phyloP scores from a whole-genome alignment of 2,329 filamentous ascomycete genomes.

The Diaporthe sp. region DNA sequence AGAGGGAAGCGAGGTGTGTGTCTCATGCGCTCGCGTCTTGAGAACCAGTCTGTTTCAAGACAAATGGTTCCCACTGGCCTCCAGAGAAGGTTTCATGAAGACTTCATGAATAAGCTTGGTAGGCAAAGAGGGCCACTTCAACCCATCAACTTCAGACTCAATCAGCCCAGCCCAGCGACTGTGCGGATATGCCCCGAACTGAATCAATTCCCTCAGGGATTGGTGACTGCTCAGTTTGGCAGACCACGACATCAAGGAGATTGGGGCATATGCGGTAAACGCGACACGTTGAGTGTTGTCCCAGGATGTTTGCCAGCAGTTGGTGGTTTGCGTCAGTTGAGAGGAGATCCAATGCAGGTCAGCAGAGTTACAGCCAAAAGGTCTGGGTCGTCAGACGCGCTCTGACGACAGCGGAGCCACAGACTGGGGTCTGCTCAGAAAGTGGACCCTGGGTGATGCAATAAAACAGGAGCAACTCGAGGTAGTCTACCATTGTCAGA shows the following conservation, averaged over 20 bases:
- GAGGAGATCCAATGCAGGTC: constrained; percentile 22
- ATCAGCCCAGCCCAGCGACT: neutral
- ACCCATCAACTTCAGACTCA: constrained; percentile 18
- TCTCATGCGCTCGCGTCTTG: constrained; percentile 23
- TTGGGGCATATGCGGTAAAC: neutral
- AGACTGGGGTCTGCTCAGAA: constrained; percentile 28
- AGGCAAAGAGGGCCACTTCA: neutral
- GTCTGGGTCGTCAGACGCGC: constrained; percentile 24
- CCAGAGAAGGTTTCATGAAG: constrained; percentile 23
- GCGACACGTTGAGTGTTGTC: neutral
- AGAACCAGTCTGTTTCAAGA: constrained; percentile 32
- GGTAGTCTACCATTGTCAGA: neutral
- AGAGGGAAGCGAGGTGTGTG: constrained; percentile 21
- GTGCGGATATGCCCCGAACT: constrained; percentile 10
- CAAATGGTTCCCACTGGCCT: constrained; percentile 9
- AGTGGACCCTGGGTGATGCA: constrained; percentile 35
- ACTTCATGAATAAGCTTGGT: constrained; percentile 1
- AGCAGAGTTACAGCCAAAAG: constrained; percentile 25
- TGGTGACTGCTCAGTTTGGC: neutral
- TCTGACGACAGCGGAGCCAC: constrained; percentile 40
- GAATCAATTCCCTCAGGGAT: constrained; percentile 1
- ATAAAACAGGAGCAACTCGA: constrained; percentile 5
- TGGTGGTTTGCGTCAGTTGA: constrained; percentile 8
- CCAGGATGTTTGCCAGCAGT: neutral
- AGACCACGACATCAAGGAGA: neutral